These are phyloP conservation scores for Botryosphaeria dothidea DNA, from an alignment of 2,329 filamentous ascomycete species.

Conservation along the genomic window DNA sequence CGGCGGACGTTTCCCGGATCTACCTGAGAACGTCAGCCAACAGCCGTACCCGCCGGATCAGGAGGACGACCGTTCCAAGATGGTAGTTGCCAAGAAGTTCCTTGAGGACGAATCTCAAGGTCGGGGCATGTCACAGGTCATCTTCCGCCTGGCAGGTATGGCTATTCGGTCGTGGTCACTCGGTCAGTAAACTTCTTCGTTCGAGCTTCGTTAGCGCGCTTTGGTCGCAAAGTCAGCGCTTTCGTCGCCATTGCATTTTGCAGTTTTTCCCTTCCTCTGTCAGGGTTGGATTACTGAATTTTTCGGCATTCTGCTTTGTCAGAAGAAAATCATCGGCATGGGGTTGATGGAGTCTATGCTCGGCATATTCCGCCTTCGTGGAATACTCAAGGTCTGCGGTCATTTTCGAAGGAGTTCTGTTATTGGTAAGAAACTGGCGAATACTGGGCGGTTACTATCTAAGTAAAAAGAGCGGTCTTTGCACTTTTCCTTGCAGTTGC, in stretches of 20 bases:
- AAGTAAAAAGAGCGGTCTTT: slow-evolving; percentile 16
- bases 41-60: slow-evolving; percentile 31
- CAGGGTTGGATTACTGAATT: slow-evolving; percentile 14
- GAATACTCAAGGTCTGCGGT: slow-evolving; percentile 8
- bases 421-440: slow-evolving; percentile 9
- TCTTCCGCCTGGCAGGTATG: slow-evolving; percentile 52
- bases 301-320: slow-evolving; percentile 17
- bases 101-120: slow-evolving; percentile 47
- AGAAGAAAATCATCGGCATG: slow-evolving; percentile 18
- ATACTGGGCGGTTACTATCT: slow-evolving; percentile 8
- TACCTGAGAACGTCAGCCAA: slow-evolving; percentile 40
- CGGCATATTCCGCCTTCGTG: slow-evolving; percentile 4
- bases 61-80: slow-evolving; percentile 43
- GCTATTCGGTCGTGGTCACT: slow-evolving; percentile 45
- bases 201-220: slow-evolving; percentile 1
- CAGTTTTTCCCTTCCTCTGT: slow-evolving; percentile 9
- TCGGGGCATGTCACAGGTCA: slow-evolving; percentile 47
- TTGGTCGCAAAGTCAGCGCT: neutral
- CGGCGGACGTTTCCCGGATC: slow-evolving; percentile 58
- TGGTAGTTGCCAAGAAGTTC: slow-evolving; percentile 51
- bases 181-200: slow-evolving; percentile 6
- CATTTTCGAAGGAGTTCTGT: slow-evolving; percentile 13
- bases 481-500: neutral
- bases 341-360: slow-evolving; percentile 15
- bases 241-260: neutral